These are phyloP conservation scores for Orbilia brochopaga DNA, from an alignment of 2,329 filamentous ascomycete genomes.

Conservation along the genomic window DNA sequence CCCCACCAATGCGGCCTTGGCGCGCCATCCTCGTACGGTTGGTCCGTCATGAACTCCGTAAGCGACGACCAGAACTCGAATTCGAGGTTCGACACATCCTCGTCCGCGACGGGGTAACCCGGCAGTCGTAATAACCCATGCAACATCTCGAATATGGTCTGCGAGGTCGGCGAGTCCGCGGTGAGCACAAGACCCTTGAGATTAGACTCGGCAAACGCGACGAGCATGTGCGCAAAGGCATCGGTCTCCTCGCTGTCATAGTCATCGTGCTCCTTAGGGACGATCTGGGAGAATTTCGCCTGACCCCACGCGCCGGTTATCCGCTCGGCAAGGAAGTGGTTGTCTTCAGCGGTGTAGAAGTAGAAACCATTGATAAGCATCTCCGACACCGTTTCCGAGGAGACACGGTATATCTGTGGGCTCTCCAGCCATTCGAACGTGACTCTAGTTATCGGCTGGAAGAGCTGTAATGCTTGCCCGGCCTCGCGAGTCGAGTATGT, in stretches of 20 bases:
- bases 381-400: slow-evolving; percentile 60
- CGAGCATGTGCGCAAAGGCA: slow-evolving; percentile 70
- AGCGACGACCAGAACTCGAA: slow-evolving; percentile 83
- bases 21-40: slow-evolving; percentile 63
- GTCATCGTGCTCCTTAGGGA: slow-evolving; percentile 68
- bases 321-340: slow-evolving; percentile 65
- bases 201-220: slow-evolving; percentile 72
- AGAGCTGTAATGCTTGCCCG: slow-evolving; percentile 38
- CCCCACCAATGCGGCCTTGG: slow-evolving; percentile 65
- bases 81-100: slow-evolving; percentile 74
- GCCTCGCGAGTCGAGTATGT: slow-evolving; percentile 65
- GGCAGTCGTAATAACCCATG: slow-evolving; percentile 70
- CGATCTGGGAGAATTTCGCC: slow-evolving; percentile 64
- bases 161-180: slow-evolving; percentile 62
- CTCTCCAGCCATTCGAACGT: slow-evolving; percentile 63
- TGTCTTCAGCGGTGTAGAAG: slow-evolving; percentile 68
- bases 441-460: slow-evolving; percentile 45
- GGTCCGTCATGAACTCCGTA: slow-evolving; percentile 71
- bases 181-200: slow-evolving; percentile 66
- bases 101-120: slow-evolving; percentile 73
- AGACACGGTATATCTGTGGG: slow-evolving; percentile 62
- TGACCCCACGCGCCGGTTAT: slow-evolving; percentile 68
- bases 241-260: slow-evolving; percentile 61
- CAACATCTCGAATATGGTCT: slow-evolving; percentile 66
- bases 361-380: slow-evolving; percentile 69